Percentiles rank a stretch among this genome's conserved stretches.
These are phyloP conservation scores for Pachysandra terminalis DNA, from an alignment of 164 flowering plant genomes.

Conservation along the genomic window DNA sequence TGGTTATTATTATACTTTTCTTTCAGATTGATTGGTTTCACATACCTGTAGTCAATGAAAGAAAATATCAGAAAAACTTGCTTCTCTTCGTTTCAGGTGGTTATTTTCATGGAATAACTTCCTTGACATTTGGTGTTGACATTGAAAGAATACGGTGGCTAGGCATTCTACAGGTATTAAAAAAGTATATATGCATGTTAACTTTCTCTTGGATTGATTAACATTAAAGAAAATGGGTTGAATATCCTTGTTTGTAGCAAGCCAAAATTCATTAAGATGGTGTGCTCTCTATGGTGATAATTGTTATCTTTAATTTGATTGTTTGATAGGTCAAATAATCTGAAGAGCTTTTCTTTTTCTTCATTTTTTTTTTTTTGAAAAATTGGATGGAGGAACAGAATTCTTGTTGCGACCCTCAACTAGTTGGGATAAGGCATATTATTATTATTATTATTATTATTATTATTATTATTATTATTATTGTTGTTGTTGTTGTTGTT, in stretches of 20 bases:
- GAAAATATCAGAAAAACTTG: background rate
- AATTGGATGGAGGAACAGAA: too few relatives aligned
- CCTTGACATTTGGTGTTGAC: slow-evolving; percentile 74
- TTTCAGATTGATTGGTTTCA: background rate
- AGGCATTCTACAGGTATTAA: slow-evolving; percentile 69
- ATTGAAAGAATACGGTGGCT: slow-evolving; percentile 53
- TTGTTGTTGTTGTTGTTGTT: too few relatives aligned
- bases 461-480: too few relatives aligned
- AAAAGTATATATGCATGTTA: background rate
- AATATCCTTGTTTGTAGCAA: background rate
- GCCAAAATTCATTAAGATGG: background rate
- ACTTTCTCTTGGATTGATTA: too few relatives aligned
- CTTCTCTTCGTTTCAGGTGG: slow-evolving; percentile 51
- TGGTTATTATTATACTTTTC: background rate
- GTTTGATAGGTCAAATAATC: background rate
- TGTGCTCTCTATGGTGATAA: background rate
- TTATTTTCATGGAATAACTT: slow-evolving; percentile 58
- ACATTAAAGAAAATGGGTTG: background rate
- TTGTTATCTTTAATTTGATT: background rate
- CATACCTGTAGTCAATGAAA: background rate
- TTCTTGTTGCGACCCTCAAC: too few relatives aligned
- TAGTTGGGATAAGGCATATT: background rate
- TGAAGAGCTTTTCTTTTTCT: background rate
- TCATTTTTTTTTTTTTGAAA: too few relatives aligned
- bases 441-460: too few relatives aligned